Conservation (phyloP, 2,329 filamentous ascomycete genomes). For the Aspergillus sergii region DNA sequence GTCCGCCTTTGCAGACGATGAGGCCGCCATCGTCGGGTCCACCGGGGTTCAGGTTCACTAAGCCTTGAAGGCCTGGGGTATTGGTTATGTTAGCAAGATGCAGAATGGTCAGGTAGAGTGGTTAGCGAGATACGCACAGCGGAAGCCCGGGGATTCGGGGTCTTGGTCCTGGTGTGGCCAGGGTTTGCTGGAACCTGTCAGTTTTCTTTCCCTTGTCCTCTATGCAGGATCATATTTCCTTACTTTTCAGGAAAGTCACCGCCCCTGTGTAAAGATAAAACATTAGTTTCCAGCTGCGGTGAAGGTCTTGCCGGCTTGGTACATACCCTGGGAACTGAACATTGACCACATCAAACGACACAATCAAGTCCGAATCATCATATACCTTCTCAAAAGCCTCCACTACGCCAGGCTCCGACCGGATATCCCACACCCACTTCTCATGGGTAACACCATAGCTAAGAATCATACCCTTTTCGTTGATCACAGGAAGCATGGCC, state of each 20-base stretch:
- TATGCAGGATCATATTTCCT: background rate
- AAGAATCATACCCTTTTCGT: conserved; percentile 54
- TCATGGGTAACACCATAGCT: conserved; percentile 53
- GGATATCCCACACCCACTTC: conserved; percentile 53
- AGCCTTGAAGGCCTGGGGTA: conserved; percentile 41
- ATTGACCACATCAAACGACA: conserved; percentile 54
- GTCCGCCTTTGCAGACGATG: conserved; percentile 37
- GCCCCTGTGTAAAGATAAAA: conserved; percentile 5
- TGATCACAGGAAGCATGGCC: conserved; percentile 42
- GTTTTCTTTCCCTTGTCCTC: background rate
- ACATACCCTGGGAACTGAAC: conserved; percentile 45
- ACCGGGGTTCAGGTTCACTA: conserved; percentile 48
- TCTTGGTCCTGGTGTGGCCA: conserved; percentile 54
- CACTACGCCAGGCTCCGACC: conserved; percentile 52
- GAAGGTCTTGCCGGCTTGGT: fast-evolving
- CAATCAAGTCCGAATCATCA: conserved; percentile 50
- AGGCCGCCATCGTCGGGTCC: conserved; percentile 44
- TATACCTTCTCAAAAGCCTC: conserved; percentile 52
- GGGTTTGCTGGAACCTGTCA: conserved; percentile 36
- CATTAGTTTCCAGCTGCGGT: background rate
- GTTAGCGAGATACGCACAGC: conserved; percentile 41
- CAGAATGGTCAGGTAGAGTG: fast-evolving
- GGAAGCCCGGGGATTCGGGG: conserved; percentile 49
- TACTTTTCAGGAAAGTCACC: conserved; percentile 20
- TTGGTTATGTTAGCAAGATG: background rate